These are phyloP conservation scores for Elsinoe ampelina DNA, from an alignment of 2,329 filamentous ascomycete species.

Conservation along the genomic window DNA sequence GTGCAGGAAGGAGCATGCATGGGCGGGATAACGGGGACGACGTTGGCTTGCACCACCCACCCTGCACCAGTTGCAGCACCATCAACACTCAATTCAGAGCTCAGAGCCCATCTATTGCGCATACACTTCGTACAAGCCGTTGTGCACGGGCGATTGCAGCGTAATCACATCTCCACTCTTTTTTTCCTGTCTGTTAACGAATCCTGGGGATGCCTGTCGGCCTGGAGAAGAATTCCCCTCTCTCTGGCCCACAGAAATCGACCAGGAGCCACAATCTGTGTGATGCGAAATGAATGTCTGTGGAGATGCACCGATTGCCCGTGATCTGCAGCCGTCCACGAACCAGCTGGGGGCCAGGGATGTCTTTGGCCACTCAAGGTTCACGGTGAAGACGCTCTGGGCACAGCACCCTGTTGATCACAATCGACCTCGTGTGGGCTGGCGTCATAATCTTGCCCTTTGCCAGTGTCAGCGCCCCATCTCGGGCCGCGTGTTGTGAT, in stretches of 20 bases:
- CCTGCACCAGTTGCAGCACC: background rate
- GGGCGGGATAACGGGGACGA: background rate
- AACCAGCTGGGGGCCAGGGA: background rate
- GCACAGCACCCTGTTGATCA: background rate
- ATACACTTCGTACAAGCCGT: background rate
- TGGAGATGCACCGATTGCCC: background rate
- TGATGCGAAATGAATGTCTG: background rate
- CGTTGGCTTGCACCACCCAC: background rate
- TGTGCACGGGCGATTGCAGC: background rate
- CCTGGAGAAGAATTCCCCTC: background rate
- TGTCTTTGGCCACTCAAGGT: background rate
- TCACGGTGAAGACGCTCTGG: background rate
- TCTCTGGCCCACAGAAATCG: conserved; percentile 1
- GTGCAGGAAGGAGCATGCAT: conserved; percentile 5
- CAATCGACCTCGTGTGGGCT: background rate
- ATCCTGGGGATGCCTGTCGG: conserved; percentile 1
- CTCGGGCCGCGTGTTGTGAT: conserved; percentile 2
- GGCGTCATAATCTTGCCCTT: background rate
- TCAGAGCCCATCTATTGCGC: background rate
- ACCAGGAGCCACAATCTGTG: background rate
- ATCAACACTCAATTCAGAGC: background rate
- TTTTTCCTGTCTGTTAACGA: background rate
- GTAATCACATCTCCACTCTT: conserved; percentile 5
- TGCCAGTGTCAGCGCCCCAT: background rate
- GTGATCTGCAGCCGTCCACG: background rate